phyloP scores from a whole-genome alignment of 2,329 filamentous ascomycete genomes.

The Camillea tinctor region DNA sequence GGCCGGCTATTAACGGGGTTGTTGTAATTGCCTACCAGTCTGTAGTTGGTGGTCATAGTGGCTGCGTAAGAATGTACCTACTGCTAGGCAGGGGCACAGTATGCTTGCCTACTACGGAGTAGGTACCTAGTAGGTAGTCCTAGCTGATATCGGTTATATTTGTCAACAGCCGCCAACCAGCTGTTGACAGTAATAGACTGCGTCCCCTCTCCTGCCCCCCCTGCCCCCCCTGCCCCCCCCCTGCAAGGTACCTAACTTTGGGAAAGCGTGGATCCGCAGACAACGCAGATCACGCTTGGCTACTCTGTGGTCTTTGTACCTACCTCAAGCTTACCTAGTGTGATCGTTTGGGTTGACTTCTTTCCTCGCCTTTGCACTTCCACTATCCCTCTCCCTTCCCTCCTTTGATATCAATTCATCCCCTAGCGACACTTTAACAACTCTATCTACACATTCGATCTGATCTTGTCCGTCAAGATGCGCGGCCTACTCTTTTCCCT shows the following conservation, averaged over 20 bases:
- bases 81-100: too few relatives aligned
- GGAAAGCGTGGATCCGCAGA: too few relatives aligned
- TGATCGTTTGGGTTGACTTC: background rate
- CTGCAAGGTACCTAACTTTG: background rate
- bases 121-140: too few relatives aligned
- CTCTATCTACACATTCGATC: background rate
- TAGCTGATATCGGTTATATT: background rate
- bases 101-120: too few relatives aligned
- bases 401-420: background rate
- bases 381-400: background rate
- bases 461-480: slow-evolving; percentile 39
- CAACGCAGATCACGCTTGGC: too few relatives aligned
- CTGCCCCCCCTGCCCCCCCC: too few relatives aligned
- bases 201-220: background rate
- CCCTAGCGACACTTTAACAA: background rate
- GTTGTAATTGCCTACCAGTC: too few relatives aligned
- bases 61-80: too few relatives aligned
- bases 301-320: background rate
- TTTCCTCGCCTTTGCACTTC: background rate
- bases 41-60: too few relatives aligned
- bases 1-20: too few relatives aligned
- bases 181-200: background rate
- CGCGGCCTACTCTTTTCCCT: slow-evolving; percentile 47
- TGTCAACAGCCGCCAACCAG: background rate
- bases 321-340: background rate